Evolutionary conservation across 2,329 filamentous ascomycete genomes (phyloP), one percentile per base, ranked within the genome.

Genomic region (Zymoseptoria crescenta): DNA sequence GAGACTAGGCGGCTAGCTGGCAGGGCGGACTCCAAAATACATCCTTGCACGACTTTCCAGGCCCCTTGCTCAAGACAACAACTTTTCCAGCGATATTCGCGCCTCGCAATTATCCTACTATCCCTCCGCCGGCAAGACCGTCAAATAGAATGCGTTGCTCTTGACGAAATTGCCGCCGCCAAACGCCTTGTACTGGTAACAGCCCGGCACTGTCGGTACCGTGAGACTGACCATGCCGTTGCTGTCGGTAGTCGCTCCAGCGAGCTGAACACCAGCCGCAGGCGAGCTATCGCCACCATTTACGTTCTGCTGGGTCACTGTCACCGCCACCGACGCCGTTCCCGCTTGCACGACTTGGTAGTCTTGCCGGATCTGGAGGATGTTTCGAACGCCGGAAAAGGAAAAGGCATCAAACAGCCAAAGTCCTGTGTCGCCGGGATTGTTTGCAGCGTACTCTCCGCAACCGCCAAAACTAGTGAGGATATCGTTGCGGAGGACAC

Each of bases 121-220:
- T 24, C 35, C 35, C 35, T 41, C 35, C 35, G 35, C 35, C 16
- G 35, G 35, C 35, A 41, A 41, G 10, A 63, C 61, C 10, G 45
- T 58, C 41, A 61, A 30, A 48, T 63, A 63, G 24, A 63, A 41
- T 3, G 65, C 62, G 49, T 60, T 59, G 20, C 55, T 58, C 24
- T 62, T 30, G 7, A 61, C 54, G 2, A 58, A 21, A 49, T 55
- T 57, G 21, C 1, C 35, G 8, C 28, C 10, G 10, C 52, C 58
- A 24, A 24, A 24, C 3, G 64, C 64, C 54, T 65, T 65, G 57
- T 65, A 64, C 56, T 55, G 55, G 55, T 64, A 65, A 20, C 59
- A 58, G 20, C 64, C 60, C 35, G 56, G 55, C 27, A 19, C 19
- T 16, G 41, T 60, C 9, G 64, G 62, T 4, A 59, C 60, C 8